phyloP scores from a whole-genome alignment of 177 flowering plant genomes.

The Vitis hybrid region DNA sequence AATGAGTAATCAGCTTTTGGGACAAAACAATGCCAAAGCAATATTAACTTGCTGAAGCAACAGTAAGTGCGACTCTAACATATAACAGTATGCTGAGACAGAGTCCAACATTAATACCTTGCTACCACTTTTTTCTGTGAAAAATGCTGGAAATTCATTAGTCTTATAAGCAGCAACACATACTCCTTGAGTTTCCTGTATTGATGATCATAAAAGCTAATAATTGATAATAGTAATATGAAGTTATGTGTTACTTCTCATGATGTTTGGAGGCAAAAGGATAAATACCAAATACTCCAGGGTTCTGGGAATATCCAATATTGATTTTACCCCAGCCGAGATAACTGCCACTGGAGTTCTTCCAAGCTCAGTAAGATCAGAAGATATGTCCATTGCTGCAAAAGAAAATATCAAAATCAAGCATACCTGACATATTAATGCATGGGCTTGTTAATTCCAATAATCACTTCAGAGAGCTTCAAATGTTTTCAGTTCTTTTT shows the following conservation, averaged over 20 bases:
- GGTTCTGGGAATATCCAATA: constrained; percentile 88
- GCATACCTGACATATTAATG: not conserved
- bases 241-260: not conserved
- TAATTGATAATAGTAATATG: not conserved
- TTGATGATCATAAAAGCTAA: not conserved
- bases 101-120: constrained; percentile 43
- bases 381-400: constrained; percentile 94
- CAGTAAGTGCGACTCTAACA: not conserved
- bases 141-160: constrained; percentile 95
- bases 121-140: constrained; percentile 85
- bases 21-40: too few species aligned
- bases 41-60: too few species aligned
- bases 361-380: constrained; percentile 97
- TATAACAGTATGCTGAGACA: not conserved
- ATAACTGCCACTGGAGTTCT: constrained; percentile 88
- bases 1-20: too few species aligned
- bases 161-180: constrained; percentile 84
- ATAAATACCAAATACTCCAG: constrained; percentile 84
- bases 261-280: not conserved
- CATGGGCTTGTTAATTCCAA: too few species aligned
- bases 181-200: constrained; percentile 96
- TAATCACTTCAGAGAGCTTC: too few species aligned
- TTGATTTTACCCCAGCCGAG: constrained; percentile 95
- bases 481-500: too few species aligned
- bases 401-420: constrained; percentile 2